Evolutionary conservation across 495 filamentous ascomycete genomes (phyloP).

Genomic region (Lasiosphaeriaceae sp.): DNA sequence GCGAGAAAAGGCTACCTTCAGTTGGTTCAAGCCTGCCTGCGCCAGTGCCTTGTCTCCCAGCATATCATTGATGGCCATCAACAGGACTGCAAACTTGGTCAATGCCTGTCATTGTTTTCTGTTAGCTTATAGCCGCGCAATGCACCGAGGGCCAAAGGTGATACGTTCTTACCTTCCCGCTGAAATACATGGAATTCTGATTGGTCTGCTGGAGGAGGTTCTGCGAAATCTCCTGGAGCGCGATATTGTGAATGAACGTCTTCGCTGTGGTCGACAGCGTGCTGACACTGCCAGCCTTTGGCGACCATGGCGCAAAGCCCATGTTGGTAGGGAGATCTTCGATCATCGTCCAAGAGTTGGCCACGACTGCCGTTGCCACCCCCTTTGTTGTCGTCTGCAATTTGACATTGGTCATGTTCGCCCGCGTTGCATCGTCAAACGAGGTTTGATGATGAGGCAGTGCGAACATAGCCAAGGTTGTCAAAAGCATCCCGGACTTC

Average conservation of each 20-base stretch:
- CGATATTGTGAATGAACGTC: constrained; percentile 53
- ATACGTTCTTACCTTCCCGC: constrained; percentile 62
- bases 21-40: constrained; percentile 54
- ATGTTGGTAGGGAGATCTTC: constrained; percentile 76
- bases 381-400: constrained; percentile 88
- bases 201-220: constrained; percentile 68
- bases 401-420: constrained; percentile 52
- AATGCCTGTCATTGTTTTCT: constrained; percentile 49
- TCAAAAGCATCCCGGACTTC: constrained; percentile 58
- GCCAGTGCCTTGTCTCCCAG: constrained; percentile 58
- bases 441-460: constrained; percentile 80
- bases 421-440: constrained; percentile 58
- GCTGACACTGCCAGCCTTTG: constrained; percentile 45
- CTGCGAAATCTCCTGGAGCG: constrained; percentile 64
- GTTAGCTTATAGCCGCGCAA: constrained; percentile 15
- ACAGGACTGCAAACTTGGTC: constrained; percentile 76
- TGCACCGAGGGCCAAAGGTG: background rate
- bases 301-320: constrained; percentile 71
- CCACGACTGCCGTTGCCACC: constrained; percentile 64
- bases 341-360: constrained; percentile 74
- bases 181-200: constrained; percentile 90
- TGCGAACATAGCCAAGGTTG: constrained; percentile 76
- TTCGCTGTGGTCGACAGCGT: constrained; percentile 51
- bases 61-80: constrained; percentile 66
- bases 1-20: constrained; percentile 72